Base-by-base conservation (phyloP, 2,329 filamentous ascomycete genomes). In the Talaromyces sp. region DNA sequence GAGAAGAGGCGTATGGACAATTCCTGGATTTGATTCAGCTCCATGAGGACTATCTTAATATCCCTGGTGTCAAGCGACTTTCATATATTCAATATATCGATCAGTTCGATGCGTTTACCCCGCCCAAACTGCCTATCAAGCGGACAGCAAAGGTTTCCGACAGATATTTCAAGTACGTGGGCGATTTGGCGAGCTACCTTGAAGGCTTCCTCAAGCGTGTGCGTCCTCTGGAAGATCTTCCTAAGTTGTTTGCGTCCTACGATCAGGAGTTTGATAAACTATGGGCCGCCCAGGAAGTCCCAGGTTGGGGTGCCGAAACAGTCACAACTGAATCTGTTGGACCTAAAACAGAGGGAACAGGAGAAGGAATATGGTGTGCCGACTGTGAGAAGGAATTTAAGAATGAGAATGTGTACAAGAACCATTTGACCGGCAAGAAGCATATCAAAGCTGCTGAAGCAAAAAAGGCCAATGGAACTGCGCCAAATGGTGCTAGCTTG, bases 351-450 rank as follows among this genome's bases (percentile, higher is more conserved):
- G 82, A 87, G 73, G 83, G 85, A 73, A 73, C 83, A 72, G 84
- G 84, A 0, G 89, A 92, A 61, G 91, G 90, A 0, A 85, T 93
- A 17, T 98, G 91, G 90, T 99, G 95, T 73, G 84, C 89, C 6
- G 93, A 93, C 68, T 99, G 95, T 75, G 90, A 95, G 74, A 97
- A 93, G 79, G 92, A 94, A 66, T 99, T 98, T 80, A 93, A 91
- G 73, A 98, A 97, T 73, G 88, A 95, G 69, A 97, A 97, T 68
- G 92, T 97, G 57, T 97, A 96, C 82, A 93, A 93, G 72, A 89
- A 87, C 43, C 95, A 99, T 76, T 80, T 99, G 67, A 90, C 83
- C 0, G 94, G 94, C 49, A 94, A 96, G 80, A 99, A 98, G 76
- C 95, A 99, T 76, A 87, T 94, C 76, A 92, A 92, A 72, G 91